phyloP scores from a whole-genome alignment of 2,329 filamentous ascomycete species.

The Talaromyces pinophilus region DNA sequence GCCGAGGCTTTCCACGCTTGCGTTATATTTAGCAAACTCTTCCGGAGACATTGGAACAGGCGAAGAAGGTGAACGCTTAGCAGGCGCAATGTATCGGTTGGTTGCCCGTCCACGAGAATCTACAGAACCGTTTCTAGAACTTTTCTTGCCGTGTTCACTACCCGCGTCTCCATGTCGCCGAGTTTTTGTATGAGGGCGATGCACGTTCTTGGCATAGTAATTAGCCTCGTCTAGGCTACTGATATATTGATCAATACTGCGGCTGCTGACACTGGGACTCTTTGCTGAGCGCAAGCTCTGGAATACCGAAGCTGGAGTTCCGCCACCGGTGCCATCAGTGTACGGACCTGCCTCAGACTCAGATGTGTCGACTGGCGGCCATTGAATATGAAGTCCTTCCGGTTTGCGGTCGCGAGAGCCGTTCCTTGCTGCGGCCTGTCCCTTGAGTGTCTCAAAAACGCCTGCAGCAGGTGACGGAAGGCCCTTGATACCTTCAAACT shows the following conservation, averaged over 20 bases:
- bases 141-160: constrained; percentile 49
- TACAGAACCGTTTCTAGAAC: constrained; percentile 63
- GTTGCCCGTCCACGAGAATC: constrained; percentile 66
- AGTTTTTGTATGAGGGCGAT: constrained; percentile 53
- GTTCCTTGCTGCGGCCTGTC: constrained; percentile 56
- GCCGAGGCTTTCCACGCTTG: constrained; percentile 51
- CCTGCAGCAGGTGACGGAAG: constrained; percentile 70
- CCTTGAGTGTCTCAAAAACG: constrained; percentile 63
- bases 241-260: constrained; percentile 80
- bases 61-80: constrained; percentile 86
- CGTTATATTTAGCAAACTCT: constrained; percentile 59
- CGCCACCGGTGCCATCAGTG: constrained; percentile 55
- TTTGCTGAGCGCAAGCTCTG: constrained; percentile 53
- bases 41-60: constrained; percentile 94
- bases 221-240: constrained; percentile 79
- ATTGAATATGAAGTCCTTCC: constrained; percentile 68
- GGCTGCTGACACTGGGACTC: constrained; percentile 61
- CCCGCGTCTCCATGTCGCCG: constrained; percentile 45
- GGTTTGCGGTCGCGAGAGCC: constrained; percentile 77
- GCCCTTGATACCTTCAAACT: constrained; percentile 55
- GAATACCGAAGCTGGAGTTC: constrained; percentile 40
- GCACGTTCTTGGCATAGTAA: constrained; percentile 57
- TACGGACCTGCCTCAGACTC: constrained; percentile 48
- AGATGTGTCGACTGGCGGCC: constrained; percentile 54
- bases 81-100: constrained; percentile 68